These are phyloP conservation scores for Amylocystis lapponica DNA, from an alignment of 768 basidiomycete genomes.

Conservation along the genomic window DNA sequence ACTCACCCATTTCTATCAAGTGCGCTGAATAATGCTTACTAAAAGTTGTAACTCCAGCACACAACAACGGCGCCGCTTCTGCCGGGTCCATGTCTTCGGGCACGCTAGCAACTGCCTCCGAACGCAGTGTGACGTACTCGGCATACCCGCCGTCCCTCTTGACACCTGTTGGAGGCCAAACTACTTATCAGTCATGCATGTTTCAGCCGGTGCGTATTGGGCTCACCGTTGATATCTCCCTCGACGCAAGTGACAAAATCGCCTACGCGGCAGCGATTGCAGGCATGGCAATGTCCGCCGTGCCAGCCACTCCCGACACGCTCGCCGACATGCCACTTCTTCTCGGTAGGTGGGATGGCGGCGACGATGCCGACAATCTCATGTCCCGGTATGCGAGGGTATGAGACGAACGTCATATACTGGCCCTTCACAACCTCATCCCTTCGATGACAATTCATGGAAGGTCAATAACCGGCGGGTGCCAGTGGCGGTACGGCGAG, in stretches of 20 bases:
- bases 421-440: slow-evolving; percentile 8
- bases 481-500: too few relatives aligned
- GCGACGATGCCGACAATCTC: slow-evolving; percentile 24
- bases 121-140: slow-evolving; percentile 20
- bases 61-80: slow-evolving; percentile 26
- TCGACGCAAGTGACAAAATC: slow-evolving; percentile 22
- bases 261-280: slow-evolving; percentile 19
- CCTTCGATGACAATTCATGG: slow-evolving; percentile 4
- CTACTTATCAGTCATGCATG: neutral
- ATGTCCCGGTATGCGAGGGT: slow-evolving; percentile 22
- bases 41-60: slow-evolving; percentile 36
- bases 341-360: slow-evolving; percentile 15
- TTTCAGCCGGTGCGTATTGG: neutral
- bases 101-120: slow-evolving; percentile 19
- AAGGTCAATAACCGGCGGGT: neutral
- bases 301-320: slow-evolving; percentile 28
- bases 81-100: slow-evolving; percentile 21
- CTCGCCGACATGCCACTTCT: slow-evolving; percentile 20
- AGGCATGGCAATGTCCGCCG: slow-evolving; percentile 20
- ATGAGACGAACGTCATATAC: neutral
- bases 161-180: slow-evolving; percentile 17
- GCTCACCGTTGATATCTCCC: slow-evolving; percentile 15
- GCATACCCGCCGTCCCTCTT: slow-evolving; percentile 23
- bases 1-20: neutral
- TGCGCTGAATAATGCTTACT: slow-evolving; percentile 15